Percentiles rank a stretch among this genome's conserved stretches.
Conservation (phyloP, 2,329 filamentous ascomycete genomes). For the Aschersonia sp. region DNA sequence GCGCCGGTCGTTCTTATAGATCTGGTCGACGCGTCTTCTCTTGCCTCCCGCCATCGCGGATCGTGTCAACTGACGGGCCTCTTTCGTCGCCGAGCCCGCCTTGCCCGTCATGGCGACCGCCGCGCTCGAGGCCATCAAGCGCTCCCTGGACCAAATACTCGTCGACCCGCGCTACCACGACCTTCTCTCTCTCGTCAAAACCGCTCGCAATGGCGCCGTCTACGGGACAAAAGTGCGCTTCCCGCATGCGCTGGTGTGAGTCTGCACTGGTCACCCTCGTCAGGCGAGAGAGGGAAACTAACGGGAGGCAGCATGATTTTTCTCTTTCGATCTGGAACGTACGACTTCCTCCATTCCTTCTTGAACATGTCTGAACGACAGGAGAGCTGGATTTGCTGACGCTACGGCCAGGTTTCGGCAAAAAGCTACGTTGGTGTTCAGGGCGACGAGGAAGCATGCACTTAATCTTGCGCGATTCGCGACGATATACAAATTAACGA, state of each 20-base stretch:
- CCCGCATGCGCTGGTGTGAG: conserved; percentile 80
- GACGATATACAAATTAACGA: conserved; percentile 72
- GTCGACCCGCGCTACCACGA: conserved; percentile 79
- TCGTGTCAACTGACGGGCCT: no score
- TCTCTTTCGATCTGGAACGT: conserved; percentile 85
- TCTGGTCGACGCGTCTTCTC: no score
- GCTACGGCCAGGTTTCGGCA: conserved; percentile 42
- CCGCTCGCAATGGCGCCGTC: conserved; percentile 87
- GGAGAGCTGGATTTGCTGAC: neutral
- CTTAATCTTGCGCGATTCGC: conserved; percentile 87
- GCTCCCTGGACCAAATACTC: conserved; percentile 58
- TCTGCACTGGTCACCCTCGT: conserved; percentile 6
- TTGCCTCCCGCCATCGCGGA: no score
- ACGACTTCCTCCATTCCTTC: conserved; percentile 20
- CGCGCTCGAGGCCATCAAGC: conserved; percentile 26
- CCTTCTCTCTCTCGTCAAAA: conserved; percentile 74
- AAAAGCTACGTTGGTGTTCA: conserved; percentile 64
- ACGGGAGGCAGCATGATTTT: conserved; percentile 64
- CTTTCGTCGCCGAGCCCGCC: no score
- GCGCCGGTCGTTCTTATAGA: no score
- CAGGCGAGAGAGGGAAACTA: no score
- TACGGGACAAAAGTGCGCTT: conserved; percentile 97
- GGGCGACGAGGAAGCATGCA: conserved; percentile 81
- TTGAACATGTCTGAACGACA: neutral
- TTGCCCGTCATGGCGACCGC: neutral